These are phyloP conservation scores for Alternaria ventricosa DNA, from an alignment of 2,329 filamentous ascomycete genomes.

Conservation along the genomic window DNA sequence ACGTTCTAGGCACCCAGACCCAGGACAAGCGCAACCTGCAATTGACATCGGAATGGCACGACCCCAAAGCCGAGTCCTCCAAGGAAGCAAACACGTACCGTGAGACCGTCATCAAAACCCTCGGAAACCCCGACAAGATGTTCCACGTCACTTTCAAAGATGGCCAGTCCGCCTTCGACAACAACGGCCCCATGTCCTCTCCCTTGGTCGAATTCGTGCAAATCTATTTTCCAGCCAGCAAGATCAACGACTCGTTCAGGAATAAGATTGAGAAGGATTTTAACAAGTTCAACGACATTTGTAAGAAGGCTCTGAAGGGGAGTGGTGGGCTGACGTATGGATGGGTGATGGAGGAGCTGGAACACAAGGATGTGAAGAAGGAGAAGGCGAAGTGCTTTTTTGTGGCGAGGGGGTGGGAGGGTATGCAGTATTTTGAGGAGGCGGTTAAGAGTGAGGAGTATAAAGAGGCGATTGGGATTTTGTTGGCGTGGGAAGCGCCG, in stretches of 20 bases:
- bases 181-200: background rate
- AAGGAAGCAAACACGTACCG: background rate
- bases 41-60: conserved; percentile 8
- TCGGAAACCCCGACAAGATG: background rate
- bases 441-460: background rate
- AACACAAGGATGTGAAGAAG: conserved; percentile 1
- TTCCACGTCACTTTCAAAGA: background rate
- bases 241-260: background rate
- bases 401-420: conserved; percentile 9
- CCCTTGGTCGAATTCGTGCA: conserved; percentile 10
- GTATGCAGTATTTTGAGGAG: conserved; percentile 9
- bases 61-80: background rate
- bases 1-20: background rate
- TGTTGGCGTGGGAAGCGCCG: conserved; percentile 3
- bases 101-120: background rate
- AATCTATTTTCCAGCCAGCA: background rate
- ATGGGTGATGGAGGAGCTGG: conserved; percentile 9
- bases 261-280: background rate
- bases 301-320: background rate
- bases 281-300: background rate
- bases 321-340: background rate
- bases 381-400: conserved; percentile 1
- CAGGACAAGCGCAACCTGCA: background rate
- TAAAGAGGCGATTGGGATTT: background rate
- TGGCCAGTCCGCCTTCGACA: background rate